Conservation (phyloP, 768 basidiomycete genomes). For the Kwoniella pini region DNA sequence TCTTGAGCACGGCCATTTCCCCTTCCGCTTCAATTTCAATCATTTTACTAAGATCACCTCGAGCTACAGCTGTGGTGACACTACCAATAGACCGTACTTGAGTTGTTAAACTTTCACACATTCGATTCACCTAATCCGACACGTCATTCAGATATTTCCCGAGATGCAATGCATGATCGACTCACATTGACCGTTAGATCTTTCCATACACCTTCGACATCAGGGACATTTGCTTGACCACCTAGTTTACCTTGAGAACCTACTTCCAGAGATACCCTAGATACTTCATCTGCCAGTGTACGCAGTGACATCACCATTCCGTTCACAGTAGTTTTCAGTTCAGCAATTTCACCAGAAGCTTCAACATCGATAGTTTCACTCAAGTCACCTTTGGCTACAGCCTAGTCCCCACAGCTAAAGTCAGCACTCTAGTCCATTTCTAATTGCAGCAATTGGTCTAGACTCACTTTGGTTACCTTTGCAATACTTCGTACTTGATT, state of each 20-base stretch:
- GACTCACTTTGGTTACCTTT: conserved; percentile 74
- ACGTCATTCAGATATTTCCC: neutral
- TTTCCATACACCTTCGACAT: conserved; percentile 94
- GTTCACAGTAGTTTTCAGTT: conserved; percentile 85
- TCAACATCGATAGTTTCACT: conserved; percentile 83
- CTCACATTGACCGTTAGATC: conserved; percentile 54
- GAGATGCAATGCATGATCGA: neutral
- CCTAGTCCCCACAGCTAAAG: conserved; percentile 49
- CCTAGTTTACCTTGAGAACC: conserved; percentile 72
- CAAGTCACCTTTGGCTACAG: conserved; percentile 84
- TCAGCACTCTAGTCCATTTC: neutral
- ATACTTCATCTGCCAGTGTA: conserved; percentile 88
- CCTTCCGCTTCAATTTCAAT: conserved; percentile 89
- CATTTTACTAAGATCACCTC: conserved; percentile 59
- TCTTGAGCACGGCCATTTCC: conserved; percentile 67
- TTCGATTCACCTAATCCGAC: conserved; percentile 52
- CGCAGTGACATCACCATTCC: conserved; percentile 85
- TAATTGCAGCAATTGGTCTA: too few species aligned
- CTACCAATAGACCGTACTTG: conserved; percentile 57
- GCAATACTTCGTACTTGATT: conserved; percentile 77
- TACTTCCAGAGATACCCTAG: conserved; percentile 65
- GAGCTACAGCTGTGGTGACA: conserved; percentile 57
- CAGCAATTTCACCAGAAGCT: conserved; percentile 91
- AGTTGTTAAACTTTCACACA: conserved; percentile 57
- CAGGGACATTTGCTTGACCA: conserved; percentile 87